Percentiles rank a stretch among this genome's conserved stretches.
These are phyloP conservation scores for Talaromyces wortmannii DNA, from an alignment of 495 filamentous ascomycete species.

Conservation along the genomic window DNA sequence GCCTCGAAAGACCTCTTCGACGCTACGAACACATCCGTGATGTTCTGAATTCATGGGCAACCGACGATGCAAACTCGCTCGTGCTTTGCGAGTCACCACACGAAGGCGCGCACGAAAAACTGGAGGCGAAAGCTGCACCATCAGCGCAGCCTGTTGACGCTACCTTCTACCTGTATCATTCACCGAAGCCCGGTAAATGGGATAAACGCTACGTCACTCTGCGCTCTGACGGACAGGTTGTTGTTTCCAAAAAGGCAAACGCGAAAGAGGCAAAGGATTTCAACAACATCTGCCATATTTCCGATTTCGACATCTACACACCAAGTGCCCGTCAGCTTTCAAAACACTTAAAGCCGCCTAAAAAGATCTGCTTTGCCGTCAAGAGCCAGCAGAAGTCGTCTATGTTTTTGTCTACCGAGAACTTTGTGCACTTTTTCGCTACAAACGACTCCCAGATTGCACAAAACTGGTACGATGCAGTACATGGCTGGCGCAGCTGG, in stretches of 20 bases:
- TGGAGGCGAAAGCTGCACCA: conserved; percentile 48
- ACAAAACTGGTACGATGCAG: conserved; percentile 56
- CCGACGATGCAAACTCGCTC: conserved; percentile 65
- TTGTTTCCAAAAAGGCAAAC: conserved; percentile 60
- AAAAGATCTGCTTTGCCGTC: conserved; percentile 76
- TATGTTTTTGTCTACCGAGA: conserved; percentile 73
- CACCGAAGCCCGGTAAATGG: conserved; percentile 75
- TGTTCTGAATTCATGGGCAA: conserved; percentile 87
- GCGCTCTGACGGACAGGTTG: conserved; percentile 66
- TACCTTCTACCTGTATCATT: conserved; percentile 70
- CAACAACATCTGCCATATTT: conserved; percentile 72
- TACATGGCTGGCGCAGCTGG: conserved; percentile 85
- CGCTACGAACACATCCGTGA: conserved; percentile 84
- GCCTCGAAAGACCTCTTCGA: conserved; percentile 78
- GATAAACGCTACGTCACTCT: conserved; percentile 77
- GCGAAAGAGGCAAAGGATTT: conserved; percentile 42
- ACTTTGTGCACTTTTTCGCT: conserved; percentile 88
- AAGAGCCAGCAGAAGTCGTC: conserved; percentile 90
- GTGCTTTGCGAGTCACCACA: conserved; percentile 48
- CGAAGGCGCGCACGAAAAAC: conserved; percentile 33
- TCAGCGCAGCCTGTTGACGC: conserved; percentile 51
- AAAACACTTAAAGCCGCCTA: conserved; percentile 63
- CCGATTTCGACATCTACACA: conserved; percentile 89
- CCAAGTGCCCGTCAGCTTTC: conserved; percentile 58
- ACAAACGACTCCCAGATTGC: conserved; percentile 64